Evolutionary conservation across 148 eudicot genomes (phyloP).

Genomic region (Fagopyrum tataricum): DNA sequence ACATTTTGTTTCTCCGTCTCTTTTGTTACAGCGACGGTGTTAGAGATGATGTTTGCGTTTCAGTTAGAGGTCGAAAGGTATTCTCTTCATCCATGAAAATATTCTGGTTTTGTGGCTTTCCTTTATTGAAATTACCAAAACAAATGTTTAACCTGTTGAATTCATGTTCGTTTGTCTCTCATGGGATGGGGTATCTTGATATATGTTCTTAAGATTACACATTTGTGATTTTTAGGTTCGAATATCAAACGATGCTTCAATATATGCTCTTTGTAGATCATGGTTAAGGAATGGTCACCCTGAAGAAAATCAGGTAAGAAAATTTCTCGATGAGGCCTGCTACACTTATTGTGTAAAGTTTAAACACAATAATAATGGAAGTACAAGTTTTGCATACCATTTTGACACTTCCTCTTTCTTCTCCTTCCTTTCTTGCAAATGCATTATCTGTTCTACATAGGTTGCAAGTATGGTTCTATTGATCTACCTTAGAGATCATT

Average conservation of each 20-base stretch:
- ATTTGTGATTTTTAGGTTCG: slow-evolving; percentile 11
- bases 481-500: not conserved
- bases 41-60: slow-evolving; percentile 7
- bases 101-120: not conserved
- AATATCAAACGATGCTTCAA: slow-evolving; percentile 8
- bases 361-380: not conserved
- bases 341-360: not conserved
- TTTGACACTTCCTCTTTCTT: not conserved
- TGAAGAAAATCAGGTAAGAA: slow-evolving; percentile 13
- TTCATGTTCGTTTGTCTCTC: too few species aligned
- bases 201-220: not conserved
- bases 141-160: not conserved
- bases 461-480: not conserved
- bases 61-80: slow-evolving; percentile 6
- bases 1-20: not conserved
- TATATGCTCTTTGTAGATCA: slow-evolving; percentile 15
- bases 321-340: not conserved
- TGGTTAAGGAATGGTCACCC: slow-evolving; percentile 16
- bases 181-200: not conserved
- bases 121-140: not conserved
- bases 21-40: not conserved
- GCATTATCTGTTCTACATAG: not conserved
- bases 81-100: not conserved
- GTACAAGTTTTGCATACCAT: not conserved
- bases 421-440: not conserved